Conservation (phyloP, 306 rosid species). For the Senna siamea region DNA sequence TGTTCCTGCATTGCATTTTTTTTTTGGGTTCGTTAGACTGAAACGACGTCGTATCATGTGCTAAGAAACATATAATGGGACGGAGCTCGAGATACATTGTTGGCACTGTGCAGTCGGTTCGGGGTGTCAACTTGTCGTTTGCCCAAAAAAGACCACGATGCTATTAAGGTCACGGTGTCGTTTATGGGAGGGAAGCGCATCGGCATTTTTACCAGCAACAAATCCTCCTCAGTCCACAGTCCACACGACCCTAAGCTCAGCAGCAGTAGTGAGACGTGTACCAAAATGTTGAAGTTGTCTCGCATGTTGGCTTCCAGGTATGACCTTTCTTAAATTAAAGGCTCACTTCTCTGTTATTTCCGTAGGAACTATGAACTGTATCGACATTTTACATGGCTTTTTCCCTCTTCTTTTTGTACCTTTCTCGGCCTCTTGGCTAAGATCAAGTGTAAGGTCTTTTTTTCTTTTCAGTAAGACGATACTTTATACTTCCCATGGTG, state of each 20-base stretch:
- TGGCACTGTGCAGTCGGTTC: too few relatives aligned
- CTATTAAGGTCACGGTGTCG: neutral
- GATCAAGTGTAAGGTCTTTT: neutral
- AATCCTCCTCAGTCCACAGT: neutral
- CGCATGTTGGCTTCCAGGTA: conserved; percentile 56
- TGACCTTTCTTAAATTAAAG: neutral
- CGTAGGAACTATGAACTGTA: neutral
- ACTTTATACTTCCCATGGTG: neutral
- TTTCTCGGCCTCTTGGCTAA: neutral
- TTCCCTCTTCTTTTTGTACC: neutral
- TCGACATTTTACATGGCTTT: neutral
- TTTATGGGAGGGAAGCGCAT: neutral
- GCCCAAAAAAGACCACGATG: neutral
- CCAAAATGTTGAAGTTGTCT: conserved; percentile 55
- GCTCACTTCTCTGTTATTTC: neutral
- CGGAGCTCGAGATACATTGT: too few relatives aligned
- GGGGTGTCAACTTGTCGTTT: neutral
- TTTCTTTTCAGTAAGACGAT: too few relatives aligned
- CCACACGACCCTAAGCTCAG: neutral
- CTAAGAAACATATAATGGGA: too few relatives aligned
- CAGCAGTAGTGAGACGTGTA: neutral
- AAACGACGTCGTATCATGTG: too few relatives aligned
- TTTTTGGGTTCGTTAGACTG: too few relatives aligned
- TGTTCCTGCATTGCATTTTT: too few relatives aligned
- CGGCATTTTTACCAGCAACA: neutral